Conservation (phyloP, 495 filamentous ascomycete species). For the Penicillium diatomitis region DNA sequence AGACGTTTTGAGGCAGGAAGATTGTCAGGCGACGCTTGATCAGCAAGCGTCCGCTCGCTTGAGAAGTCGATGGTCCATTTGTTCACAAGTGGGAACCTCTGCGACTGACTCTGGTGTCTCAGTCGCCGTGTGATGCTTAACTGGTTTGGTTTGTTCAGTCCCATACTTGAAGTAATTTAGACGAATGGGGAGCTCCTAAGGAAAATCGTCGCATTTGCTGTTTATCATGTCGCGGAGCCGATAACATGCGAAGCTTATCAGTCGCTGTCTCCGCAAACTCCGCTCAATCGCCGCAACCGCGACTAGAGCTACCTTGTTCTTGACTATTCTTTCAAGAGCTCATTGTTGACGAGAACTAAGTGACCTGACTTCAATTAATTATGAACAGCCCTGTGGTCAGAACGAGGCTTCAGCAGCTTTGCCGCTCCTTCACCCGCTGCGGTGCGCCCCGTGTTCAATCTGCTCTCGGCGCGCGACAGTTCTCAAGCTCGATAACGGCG, state of each 20-base stretch:
- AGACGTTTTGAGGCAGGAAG: slow-evolving; percentile 27
- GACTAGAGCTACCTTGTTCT: too few relatives aligned
- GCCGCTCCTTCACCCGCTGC: slow-evolving; percentile 12
- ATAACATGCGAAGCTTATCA: slow-evolving; percentile 5
- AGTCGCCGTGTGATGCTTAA: slow-evolving; percentile 22
- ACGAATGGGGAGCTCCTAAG: not conserved
- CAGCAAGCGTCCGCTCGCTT: not conserved
- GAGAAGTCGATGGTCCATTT: slow-evolving; percentile 5
- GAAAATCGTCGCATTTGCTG: not conserved
- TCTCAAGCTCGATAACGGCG: slow-evolving; percentile 25
- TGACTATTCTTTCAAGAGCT: slow-evolving; percentile 4
- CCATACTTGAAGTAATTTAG: not conserved
- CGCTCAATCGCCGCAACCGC: not conserved
- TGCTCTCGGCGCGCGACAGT: slow-evolving; percentile 14
- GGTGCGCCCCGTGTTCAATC: slow-evolving; percentile 2
- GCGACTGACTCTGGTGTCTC: slow-evolving; percentile 18
- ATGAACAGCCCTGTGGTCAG: slow-evolving; percentile 8
- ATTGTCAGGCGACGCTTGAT: slow-evolving; percentile 1
- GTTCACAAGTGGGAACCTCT: slow-evolving; percentile 2
- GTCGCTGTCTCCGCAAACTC: not conserved
- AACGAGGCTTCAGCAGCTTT: slow-evolving; percentile 19
- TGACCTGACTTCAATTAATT: not conserved
- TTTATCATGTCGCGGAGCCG: slow-evolving; percentile 8
- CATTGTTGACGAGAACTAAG: not conserved
- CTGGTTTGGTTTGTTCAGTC: too few relatives aligned